Base-by-base conservation (phyloP, 345 rosid genomes). In the Eucalyptus shirleyi region DNA sequence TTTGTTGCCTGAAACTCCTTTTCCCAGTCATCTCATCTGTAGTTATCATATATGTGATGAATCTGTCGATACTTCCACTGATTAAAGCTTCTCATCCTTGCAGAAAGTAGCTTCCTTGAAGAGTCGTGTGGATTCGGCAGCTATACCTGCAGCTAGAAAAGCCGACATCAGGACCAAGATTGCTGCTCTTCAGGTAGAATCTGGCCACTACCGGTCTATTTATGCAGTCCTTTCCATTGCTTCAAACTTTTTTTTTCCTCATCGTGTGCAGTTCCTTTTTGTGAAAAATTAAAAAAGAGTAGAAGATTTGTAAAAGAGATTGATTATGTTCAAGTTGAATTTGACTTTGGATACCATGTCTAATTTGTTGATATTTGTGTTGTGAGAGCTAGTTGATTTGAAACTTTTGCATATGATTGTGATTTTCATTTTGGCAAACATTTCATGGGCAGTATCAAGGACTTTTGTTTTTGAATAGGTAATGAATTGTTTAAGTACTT, bases 101-200 rank as follows among this genome's bases (percentile, higher is more conserved):
- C 94, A 96, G 98, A 96, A 94, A 96, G 98, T 98, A 88, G 94
- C 98, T 30, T 95, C 96, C 89, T 88, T 97, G 89, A 97, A 97
- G 94, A 94, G 94, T 88, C 92, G 88, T 67, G 98, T 96, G 91
- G 99, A 98, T 83, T 88, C 94, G 4, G 96, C 98, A 87, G 77
- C 93, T 85, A 97, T 96, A 87, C 99, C 99, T 32, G 99, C 99
- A 30, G 96, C 96, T 88, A 95, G 92, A 94, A 98, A 98, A 90
- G 98, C 98, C 89, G 96, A 95, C 86, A 93, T 98, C 87, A 95
- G 96, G 95, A 94, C 93, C 45, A 96, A 95, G 92, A 95, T 98
- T 88, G 90, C 91, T 50, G 88, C 89, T 67, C 98, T 98, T 89
- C 99, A 96, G 98, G 99, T 96, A 53, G 44, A 32, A 50, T 86